Conservation (phyloP, 2,329 filamentous ascomycete genomes). For the Monosporascus sp. region DNA sequence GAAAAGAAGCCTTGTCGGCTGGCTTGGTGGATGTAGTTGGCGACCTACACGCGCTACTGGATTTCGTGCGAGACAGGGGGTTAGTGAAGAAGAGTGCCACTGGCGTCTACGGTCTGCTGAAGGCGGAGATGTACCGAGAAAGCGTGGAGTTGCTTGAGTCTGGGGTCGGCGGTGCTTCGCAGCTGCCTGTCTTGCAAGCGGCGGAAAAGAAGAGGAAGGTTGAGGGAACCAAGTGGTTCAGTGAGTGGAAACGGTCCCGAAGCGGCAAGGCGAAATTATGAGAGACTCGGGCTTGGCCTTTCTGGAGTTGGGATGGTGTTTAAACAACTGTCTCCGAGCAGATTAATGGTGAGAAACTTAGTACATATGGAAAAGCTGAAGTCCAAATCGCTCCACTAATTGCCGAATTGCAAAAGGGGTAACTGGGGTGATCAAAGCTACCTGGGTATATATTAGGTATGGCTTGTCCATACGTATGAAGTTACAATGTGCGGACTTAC, state of each 20-base stretch:
- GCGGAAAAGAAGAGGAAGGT: slow-evolving; percentile 44
- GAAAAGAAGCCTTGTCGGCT: slow-evolving; percentile 54
- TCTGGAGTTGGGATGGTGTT: neutral
- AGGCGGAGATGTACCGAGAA: slow-evolving; percentile 70
- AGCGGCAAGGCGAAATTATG: slow-evolving; percentile 38
- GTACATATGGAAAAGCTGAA: no score
- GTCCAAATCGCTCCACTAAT: no score
- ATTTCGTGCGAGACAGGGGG: slow-evolving; percentile 53
- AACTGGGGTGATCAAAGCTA: no score
- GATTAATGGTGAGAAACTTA: no score
- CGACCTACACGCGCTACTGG: slow-evolving; percentile 52
- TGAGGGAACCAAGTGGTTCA: slow-evolving; percentile 41
- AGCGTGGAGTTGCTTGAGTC: slow-evolving; percentile 53
- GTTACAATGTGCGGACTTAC: no score
- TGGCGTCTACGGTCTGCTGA: slow-evolving; percentile 65
- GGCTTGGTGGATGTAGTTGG: slow-evolving; percentile 63
- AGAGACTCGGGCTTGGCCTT: neutral
- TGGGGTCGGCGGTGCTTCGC: slow-evolving; percentile 7
- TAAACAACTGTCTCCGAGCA: neutral
- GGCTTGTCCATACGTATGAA: no score
- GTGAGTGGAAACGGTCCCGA: slow-evolving; percentile 39
- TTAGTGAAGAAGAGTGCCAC: slow-evolving; percentile 57
- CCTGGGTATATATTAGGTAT: no score
- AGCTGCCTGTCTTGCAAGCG: slow-evolving; percentile 35
- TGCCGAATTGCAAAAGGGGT: no score